Evolutionary conservation across 345 rosid species (phyloP).

Genomic region (Eucalyptus polyanthemos): DNA sequence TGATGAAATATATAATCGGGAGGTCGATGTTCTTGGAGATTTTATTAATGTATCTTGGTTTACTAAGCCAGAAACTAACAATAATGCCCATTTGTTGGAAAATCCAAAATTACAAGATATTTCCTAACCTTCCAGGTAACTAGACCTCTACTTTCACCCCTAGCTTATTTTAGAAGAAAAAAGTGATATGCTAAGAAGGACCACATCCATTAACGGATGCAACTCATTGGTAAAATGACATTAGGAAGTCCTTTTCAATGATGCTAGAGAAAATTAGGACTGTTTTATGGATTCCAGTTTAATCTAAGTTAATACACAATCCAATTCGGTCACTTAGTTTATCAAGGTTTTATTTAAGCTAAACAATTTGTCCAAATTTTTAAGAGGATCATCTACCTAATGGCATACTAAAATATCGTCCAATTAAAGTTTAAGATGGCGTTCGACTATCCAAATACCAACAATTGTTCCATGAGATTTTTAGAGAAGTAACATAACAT

Average conservation of each 20-base stretch:
- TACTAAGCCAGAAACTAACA: neutral
- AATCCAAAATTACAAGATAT: neutral
- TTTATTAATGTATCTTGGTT: neutral
- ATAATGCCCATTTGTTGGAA: neutral
- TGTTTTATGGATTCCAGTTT: neutral
- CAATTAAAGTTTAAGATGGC: neutral
- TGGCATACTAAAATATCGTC: neutral
- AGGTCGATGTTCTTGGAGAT: neutral
- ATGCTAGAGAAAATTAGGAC: neutral
- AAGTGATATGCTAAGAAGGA: neutral
- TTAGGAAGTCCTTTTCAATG: neutral
- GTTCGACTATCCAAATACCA: fast-evolving
- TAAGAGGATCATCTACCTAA: neutral
- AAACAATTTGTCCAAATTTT: neutral
- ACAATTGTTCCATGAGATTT: too few relatives aligned
- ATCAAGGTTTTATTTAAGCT: neutral
- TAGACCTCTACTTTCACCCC: neutral
- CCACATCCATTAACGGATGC: neutral
- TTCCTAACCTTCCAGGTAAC: neutral
- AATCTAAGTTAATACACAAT: neutral
- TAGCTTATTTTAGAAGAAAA: neutral
- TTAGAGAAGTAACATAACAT: neutral
- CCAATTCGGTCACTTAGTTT: fast-evolving
- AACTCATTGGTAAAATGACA: neutral
- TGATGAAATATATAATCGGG: fast-evolving